Percentiles rank a stretch among this genome's conserved stretches.
Evolutionary conservation across 1,284 basidiomycete genomes (phyloP).

Genomic region (Melampsora americana): DNA sequence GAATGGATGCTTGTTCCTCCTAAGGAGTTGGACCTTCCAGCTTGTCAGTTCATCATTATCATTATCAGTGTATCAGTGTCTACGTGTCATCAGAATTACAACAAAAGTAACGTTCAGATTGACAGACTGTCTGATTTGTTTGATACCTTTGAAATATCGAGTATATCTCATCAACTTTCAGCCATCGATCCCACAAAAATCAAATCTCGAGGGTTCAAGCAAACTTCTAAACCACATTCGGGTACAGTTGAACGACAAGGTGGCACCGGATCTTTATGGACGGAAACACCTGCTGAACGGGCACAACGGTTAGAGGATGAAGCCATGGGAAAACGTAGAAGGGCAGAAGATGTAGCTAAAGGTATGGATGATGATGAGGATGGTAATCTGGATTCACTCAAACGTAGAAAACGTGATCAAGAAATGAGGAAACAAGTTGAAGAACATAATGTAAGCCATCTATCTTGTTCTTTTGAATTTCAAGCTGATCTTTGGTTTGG

Average conservation of each 20-base stretch:
- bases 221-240: slow-evolving; percentile 55
- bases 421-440: slow-evolving; percentile 69
- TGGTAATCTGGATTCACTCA: slow-evolving; percentile 56
- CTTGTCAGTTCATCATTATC: slow-evolving; percentile 60
- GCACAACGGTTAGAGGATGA: slow-evolving; percentile 81
- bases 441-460: slow-evolving; percentile 68
- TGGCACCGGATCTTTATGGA: slow-evolving; percentile 65
- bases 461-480: background rate
- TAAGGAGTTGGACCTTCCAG: slow-evolving; percentile 68
- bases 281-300: slow-evolving; percentile 82
- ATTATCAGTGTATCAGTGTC: slow-evolving; percentile 2
- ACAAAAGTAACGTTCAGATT: background rate
- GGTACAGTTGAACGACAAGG: slow-evolving; percentile 53
- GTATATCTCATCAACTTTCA: slow-evolving; percentile 47
- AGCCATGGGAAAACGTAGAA: slow-evolving; percentile 73
- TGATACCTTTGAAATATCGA: background rate
- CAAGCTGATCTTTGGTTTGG: background rate
- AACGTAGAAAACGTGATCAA: slow-evolving; percentile 64
- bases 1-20: slow-evolving; percentile 96
- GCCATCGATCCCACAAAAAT: slow-evolving; percentile 69
- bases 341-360: slow-evolving; percentile 62
- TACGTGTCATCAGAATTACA: slow-evolving; percentile 4
- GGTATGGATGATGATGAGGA: slow-evolving; percentile 51
- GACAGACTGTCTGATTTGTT: background rate
- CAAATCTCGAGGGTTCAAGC: slow-evolving; percentile 72